Conservation (phyloP, 345 rosid species). For the Geranium rotundifolium region DNA sequence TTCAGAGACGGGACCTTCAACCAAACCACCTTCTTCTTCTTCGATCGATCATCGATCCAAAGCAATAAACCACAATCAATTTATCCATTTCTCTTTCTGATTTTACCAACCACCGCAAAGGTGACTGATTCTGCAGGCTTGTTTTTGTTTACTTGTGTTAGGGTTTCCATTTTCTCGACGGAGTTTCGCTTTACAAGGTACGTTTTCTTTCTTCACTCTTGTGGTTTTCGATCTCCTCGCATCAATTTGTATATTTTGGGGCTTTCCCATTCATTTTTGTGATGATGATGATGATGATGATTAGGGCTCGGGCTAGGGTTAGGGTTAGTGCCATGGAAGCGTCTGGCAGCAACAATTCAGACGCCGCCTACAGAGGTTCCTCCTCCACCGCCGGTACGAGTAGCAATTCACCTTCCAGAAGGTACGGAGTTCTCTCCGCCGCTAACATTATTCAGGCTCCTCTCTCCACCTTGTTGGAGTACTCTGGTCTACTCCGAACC, state of each 20-base stretch:
- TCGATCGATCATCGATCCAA: too few species aligned
- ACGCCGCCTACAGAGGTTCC: constrained; percentile 44
- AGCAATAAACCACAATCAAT: too few species aligned
- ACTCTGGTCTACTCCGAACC: constrained; percentile 74
- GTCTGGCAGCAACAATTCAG: constrained; percentile 47
- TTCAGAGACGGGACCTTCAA: too few species aligned
- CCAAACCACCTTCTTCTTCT: too few species aligned
- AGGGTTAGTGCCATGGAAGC: constrained; percentile 61
- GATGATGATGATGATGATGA: not conserved
- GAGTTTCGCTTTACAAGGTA: constrained; percentile 58
- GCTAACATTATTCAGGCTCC: constrained; percentile 88
- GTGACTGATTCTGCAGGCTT: constrained; percentile 1
- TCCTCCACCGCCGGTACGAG: constrained; percentile 17
- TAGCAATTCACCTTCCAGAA: constrained; percentile 31
- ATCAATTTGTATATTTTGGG: not conserved
- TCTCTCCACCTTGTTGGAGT: constrained; percentile 73
- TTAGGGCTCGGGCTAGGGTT: constrained; percentile 36
- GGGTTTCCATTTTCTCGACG: constrained; percentile 28
- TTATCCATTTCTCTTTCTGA: too few species aligned
- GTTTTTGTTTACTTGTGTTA: constrained; percentile 12
- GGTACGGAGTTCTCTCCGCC: constrained; percentile 61
- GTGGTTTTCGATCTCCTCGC: not conserved
- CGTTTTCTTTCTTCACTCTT: not conserved
- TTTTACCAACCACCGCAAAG: too few species aligned
- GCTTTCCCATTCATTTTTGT: not conserved